Evolutionary conservation across 768 basidiomycete genomes (phyloP), one percentile per base, ranked within the genome.

Genomic region (Epithele typhae): DNA sequence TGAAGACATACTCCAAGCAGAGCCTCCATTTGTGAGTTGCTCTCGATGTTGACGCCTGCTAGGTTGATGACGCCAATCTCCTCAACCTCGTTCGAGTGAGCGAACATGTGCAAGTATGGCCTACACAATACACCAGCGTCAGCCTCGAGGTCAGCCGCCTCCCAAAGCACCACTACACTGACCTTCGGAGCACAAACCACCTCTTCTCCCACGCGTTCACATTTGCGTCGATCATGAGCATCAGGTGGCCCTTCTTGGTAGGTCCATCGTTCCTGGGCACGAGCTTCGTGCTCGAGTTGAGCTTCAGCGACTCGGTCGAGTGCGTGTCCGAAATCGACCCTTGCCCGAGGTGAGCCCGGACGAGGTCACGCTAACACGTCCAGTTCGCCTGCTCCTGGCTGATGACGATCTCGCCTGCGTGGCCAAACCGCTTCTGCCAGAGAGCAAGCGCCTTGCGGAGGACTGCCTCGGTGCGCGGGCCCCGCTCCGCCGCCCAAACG

Each of bases 171-270:
- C 27, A 30, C 19, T 17, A 24, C 32, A 50, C 54, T 7, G 46
- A 92, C 93, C 92, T 79, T 62, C 82, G 79, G 9, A 98, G 73
- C 14, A 93, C 87, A 62, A 93, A 92, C 83, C 87, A 93, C 45
- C 83, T 72, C 60, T 76, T 80, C 57, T 81, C 79, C 96, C 96
- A 99, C 24, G 70, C 64, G 59, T 92, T 81, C 58, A 79, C 81
- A 35, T 77, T 79, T 10, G 93, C 89, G 62, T 98, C 84, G 22
- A 75, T 78, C 55, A 97, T 75, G 51, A 94, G 76, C 69, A 84
- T 68, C 41, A 98, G 69, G 59, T 85, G 70, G 9, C 95, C 95
- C 62, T 82, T 86, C 75, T 92, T 94, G 7, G 89, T 88, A 3
- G 82, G 77, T 14, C 76, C 78, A 60, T 93, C 87, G 54, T 79